Evolutionary conservation across 2,329 filamentous ascomycete genomes (phyloP).

Genomic region (Aureobasidium melanogenum): DNA sequence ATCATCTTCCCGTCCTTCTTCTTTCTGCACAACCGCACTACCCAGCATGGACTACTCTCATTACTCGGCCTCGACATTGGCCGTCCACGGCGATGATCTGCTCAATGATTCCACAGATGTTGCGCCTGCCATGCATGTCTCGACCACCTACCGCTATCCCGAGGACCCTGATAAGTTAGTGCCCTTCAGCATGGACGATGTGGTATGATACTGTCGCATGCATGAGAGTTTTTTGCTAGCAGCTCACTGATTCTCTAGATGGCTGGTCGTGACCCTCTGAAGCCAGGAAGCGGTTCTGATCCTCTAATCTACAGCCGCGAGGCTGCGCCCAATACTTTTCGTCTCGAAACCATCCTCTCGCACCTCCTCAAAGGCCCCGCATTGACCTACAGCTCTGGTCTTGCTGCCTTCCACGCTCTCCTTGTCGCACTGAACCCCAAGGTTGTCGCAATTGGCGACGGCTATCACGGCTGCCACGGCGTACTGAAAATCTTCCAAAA

Average conservation of each 20-base stretch:
- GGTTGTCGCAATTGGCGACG: conserved; percentile 70
- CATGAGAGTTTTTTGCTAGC: conserved; percentile 3
- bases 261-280: conserved; percentile 20
- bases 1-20: neutral
- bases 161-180: conserved; percentile 58
- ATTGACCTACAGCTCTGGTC: conserved; percentile 74
- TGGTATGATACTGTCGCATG: conserved; percentile 36
- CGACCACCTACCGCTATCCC: conserved; percentile 81
- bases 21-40: neutral
- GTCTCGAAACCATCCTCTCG: conserved; percentile 74
- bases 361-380: conserved; percentile 60
- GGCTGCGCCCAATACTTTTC: conserved; percentile 67
- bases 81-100: conserved; percentile 28
- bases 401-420: conserved; percentile 81
- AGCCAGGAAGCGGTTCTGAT: conserved; percentile 40
- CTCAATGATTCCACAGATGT: conserved; percentile 51
- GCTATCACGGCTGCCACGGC: conserved; percentile 91
- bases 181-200: conserved; percentile 37
- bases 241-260: neutral
- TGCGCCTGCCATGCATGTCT: conserved; percentile 81
- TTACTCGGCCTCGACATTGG: conserved; percentile 24
- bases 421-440: conserved; percentile 77
- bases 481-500: conserved; percentile 66
- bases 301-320: conserved; percentile 78
- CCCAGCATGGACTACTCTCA: neutral